Base-by-base conservation (phyloP, 352 stramenopile species). In the Pythium apleroticum region DNA sequence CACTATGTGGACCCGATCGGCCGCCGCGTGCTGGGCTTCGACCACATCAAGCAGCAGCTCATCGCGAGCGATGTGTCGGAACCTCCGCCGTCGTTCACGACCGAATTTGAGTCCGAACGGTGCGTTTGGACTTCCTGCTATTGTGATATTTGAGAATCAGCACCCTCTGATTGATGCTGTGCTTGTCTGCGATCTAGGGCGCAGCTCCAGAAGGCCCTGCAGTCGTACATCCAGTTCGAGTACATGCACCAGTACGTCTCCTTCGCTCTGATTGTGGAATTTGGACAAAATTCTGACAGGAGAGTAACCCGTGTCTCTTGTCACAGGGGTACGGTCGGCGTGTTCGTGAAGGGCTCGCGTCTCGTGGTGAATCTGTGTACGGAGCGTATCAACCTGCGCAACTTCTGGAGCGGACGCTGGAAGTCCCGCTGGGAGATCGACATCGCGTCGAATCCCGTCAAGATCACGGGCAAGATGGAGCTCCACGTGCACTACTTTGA, bases 401-500 rank as follows among this genome's bases (percentile, higher is more conserved):
- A 97, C 71, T 97, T 89, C 54, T 97, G 89, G 89, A 88, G 83
- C 35, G 86, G 86, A 17, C 84, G 84, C 24, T 95, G 86, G 86
- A 88, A 90, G 50, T 91, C 80, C n/a, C 79, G 73, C 9, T 95
- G 85, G 85, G 75, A 89, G n/a, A 66, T 91, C 55, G 81, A 90
- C 28, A 56, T 91, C 60, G 77, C 74, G 14, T 60, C 72, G 4
- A 80, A 85, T n/a, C 81, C 76, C 0, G 46, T 80, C 20, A 65
- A 52, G 4, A 60, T 91, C 12, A 72, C 71, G 27, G 89, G 90
- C 56, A 80, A 58, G 24, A 91, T 97, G 57, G 66, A 86, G 56
- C 71, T 98, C 39, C 89, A 93, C 60, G 91, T 95, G 28, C 95
- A 98, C 75, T 98, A 98, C 77, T 98, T 98, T 80, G 95, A 98